These are phyloP conservation scores for Emiliania huxleyi DNA, from an alignment of 78 protist species.

Conservation along the genomic window DNA sequence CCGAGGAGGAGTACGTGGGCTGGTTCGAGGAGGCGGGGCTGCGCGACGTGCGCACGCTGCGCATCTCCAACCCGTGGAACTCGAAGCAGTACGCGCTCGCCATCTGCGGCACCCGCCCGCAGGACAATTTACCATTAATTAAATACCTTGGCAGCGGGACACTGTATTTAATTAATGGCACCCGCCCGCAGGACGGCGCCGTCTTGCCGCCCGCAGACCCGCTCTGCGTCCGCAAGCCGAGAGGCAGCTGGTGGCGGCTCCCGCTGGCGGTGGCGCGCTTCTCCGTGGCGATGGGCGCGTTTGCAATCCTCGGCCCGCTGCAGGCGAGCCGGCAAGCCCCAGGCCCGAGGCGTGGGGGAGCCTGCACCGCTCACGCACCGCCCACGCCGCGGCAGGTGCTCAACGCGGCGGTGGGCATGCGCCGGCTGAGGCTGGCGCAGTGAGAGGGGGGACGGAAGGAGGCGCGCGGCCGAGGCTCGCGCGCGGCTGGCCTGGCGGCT, in stretches of 20 bases:
- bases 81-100: neutral
- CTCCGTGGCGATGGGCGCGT: neutral
- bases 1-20: neutral
- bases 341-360: neutral
- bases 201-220: neutral
- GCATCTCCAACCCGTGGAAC: conserved; percentile 18
- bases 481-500: no score
- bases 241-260: no score
- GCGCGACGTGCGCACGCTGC: neutral
- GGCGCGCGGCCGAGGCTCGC: no score
- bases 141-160: no score
- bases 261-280: neutral
- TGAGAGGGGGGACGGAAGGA: no score
- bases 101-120: neutral
- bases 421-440: neutral
- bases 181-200: no score
- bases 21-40: conserved; percentile 10
- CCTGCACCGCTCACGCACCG: neutral
- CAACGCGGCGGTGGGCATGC: neutral
- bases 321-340: neutral
- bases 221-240: no score
- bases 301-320: neutral
- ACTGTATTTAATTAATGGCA: no score
- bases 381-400: neutral
- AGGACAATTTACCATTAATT: no score